These are phyloP conservation scores for Diversispora epigaea DNA, from an alignment of 192 early-diverging fungal species.

Conservation along the genomic window DNA sequence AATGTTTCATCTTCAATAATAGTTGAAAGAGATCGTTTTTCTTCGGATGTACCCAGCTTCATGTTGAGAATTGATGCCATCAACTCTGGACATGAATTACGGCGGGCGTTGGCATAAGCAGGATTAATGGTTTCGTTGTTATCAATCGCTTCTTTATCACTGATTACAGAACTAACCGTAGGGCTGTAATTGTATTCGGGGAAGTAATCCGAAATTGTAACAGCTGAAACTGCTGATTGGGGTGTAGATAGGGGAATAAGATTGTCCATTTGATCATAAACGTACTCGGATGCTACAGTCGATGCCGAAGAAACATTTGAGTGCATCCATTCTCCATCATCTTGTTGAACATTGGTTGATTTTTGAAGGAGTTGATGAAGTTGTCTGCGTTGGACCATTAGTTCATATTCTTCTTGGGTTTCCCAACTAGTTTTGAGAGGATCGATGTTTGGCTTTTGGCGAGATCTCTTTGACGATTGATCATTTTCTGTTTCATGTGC, in stretches of 20 bases:
- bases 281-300: conserved; percentile 7
- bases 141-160: conserved; percentile 8
- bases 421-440: conserved; percentile 22
- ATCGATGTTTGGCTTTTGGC: conserved; percentile 27
- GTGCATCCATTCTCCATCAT: conserved; percentile 16
- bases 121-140: conserved; percentile 5
- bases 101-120: neutral
- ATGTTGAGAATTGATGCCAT: conserved; percentile 22
- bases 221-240: conserved; percentile 16
- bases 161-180: conserved; percentile 30
- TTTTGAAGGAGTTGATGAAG: conserved; percentile 19
- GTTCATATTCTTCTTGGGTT: conserved; percentile 27
- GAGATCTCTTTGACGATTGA: conserved; percentile 26
- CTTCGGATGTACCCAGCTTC: conserved; percentile 13
- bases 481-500: conserved; percentile 5
- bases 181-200: conserved; percentile 21
- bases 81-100: conserved; percentile 32
- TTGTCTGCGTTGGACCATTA: conserved; percentile 25
- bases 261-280: conserved; percentile 18
- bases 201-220: conserved; percentile 28
- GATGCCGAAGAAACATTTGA: conserved; percentile 10
- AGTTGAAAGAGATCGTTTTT: conserved; percentile 18
- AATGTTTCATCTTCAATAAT: conserved; percentile 29
- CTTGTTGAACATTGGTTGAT: neutral
- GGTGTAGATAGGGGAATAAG: conserved; percentile 24